Evolutionary conservation across 2,329 filamentous ascomycete genomes (phyloP).

Genomic region (Colletotrichum musicola): DNA sequence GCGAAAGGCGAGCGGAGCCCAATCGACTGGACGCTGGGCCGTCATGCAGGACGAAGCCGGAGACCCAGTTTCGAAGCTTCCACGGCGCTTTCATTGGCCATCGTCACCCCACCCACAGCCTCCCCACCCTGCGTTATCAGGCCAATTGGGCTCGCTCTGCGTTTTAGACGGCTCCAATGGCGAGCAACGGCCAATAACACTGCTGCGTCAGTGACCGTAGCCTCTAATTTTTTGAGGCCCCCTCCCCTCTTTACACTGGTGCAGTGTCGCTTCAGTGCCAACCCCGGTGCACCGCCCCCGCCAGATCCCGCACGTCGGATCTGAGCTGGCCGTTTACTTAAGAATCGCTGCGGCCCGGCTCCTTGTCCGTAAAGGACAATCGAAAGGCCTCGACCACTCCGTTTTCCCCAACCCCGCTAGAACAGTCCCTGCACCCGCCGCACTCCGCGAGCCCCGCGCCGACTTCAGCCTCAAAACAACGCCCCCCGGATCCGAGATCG

Average conservation of each 20-base stretch:
- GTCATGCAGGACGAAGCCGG: slow-evolving; percentile 33
- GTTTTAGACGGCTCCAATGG: slow-evolving; percentile 16
- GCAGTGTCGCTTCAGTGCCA: not conserved
- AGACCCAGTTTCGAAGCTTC: slow-evolving; percentile 13
- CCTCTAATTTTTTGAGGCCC: slow-evolving; percentile 37
- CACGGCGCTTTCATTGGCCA: slow-evolving; percentile 22
- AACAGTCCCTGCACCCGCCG: not conserved
- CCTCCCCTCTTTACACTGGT: slow-evolving; percentile 1
- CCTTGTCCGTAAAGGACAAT: slow-evolving; percentile 23
- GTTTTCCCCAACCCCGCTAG: slow-evolving; percentile 16
- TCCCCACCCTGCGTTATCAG: slow-evolving; percentile 25
- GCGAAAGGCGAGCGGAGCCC: slow-evolving; percentile 23
- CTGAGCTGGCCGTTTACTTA: slow-evolving; percentile 29
- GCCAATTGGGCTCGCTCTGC: not conserved
- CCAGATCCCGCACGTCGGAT: slow-evolving; percentile 16
- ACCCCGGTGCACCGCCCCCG: slow-evolving; percentile 32
- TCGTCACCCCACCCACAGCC: not conserved
- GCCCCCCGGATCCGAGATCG: slow-evolving; percentile 8
- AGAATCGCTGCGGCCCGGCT: slow-evolving; percentile 31
- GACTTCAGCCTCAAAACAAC: slow-evolving; percentile 26
- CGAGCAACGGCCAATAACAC: not conserved
- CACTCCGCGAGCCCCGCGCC: slow-evolving; percentile 15
- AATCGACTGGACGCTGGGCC: slow-evolving; percentile 38
- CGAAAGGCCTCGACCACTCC: slow-evolving; percentile 13
- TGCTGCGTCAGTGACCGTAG: not conserved